Evolutionary conservation across 192 early-diverging fungal genomes (phyloP).

Genomic region (Chytriomyces sp.): DNA sequence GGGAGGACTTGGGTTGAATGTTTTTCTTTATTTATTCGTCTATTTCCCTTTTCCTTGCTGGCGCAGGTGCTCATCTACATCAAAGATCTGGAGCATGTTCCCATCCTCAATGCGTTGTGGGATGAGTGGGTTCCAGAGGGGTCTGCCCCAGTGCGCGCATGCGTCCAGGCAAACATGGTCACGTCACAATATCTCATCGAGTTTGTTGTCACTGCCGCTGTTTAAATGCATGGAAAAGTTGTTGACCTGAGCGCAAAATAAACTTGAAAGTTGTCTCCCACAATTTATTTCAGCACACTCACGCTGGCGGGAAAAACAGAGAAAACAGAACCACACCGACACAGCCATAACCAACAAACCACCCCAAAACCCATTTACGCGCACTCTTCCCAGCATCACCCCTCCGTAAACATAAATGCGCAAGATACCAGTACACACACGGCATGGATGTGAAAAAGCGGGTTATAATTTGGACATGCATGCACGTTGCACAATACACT

Average conservation of each 20-base stretch:
- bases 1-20: too few relatives aligned
- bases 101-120: conserved; percentile 24
- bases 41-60: too few relatives aligned
- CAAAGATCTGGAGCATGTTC: conserved; percentile 18
- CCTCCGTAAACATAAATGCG: conserved; percentile 50
- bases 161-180: conserved; percentile 33
- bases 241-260: neutral
- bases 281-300: neutral
- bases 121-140: conserved; percentile 21
- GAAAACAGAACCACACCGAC: conserved; percentile 82
- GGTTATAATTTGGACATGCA: conserved; percentile 92
- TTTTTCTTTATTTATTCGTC: too few relatives aligned
- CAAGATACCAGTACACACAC: conserved; percentile 80
- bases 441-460: conserved; percentile 84
- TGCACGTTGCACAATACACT: conserved; percentile 65
- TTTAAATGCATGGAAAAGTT: neutral
- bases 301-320: conserved; percentile 88
- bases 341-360: conserved; percentile 79
- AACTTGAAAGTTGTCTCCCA: conserved; percentile 17
- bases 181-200: conserved; percentile 3
- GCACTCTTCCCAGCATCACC: conserved; percentile 22
- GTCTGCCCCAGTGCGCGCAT: conserved; percentile 16
- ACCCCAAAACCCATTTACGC: conserved; percentile 53
- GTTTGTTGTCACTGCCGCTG: conserved; percentile 27
- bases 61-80: conserved; percentile 10